Evolutionary conservation across 495 filamentous ascomycete species (phyloP).

Genomic region (Tuber melanosporum): DNA sequence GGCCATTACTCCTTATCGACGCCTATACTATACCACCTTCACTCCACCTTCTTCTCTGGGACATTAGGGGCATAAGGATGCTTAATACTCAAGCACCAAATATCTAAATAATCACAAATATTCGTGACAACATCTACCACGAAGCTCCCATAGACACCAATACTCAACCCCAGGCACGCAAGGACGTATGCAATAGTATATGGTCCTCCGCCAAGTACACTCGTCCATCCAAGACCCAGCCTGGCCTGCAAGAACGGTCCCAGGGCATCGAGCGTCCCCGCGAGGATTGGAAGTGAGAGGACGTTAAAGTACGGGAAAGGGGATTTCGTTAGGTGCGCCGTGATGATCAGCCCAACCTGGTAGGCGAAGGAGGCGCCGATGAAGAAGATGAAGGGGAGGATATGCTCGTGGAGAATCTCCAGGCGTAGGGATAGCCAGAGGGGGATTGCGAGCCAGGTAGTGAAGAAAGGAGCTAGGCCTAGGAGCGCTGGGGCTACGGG

Average conservation of each 20-base stretch:
- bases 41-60: constrained; percentile 21
- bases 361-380: constrained; percentile 86
- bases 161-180: constrained; percentile 65
- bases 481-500: constrained; percentile 63
- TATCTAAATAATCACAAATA: constrained; percentile 96
- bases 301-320: constrained; percentile 85
- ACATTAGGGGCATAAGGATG: constrained; percentile 44
- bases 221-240: constrained; percentile 71
- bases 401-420: constrained; percentile 67
- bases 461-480: constrained; percentile 72
- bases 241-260: constrained; percentile 57
- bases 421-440: constrained; percentile 79
- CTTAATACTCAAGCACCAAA: constrained; percentile 97
- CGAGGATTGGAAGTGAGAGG: constrained; percentile 59
- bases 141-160: constrained; percentile 92
- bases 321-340: constrained; percentile 77
- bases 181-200: constrained; percentile 86
- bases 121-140: constrained; percentile 92
- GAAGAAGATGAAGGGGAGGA: constrained; percentile 81
- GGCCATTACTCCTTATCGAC: neutral
- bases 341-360: constrained; percentile 89
- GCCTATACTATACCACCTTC: neutral
- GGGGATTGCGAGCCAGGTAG: constrained; percentile 66
- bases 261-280: constrained; percentile 68
- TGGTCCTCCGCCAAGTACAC: constrained; percentile 61